phyloP scores from a whole-genome alignment of 1,139 yeast genomes.

The Blastobotrys elegans region DNA sequence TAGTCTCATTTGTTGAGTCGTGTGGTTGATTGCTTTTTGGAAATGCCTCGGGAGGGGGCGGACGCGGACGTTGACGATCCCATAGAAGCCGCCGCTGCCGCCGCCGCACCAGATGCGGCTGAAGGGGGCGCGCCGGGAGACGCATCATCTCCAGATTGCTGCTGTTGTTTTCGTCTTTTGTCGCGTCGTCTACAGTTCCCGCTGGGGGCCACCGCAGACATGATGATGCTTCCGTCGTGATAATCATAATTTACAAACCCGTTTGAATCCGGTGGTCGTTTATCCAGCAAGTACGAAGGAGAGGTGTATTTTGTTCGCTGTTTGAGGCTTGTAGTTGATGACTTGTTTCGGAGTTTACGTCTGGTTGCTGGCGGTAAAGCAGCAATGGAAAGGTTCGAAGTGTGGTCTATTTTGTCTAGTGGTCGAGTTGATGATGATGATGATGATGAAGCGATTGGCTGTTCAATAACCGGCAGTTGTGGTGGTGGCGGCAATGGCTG shows the following conservation, averaged over 20 bases:
- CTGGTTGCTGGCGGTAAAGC: conserved; percentile 3
- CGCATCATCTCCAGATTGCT: neutral
- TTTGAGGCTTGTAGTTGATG: conserved; percentile 7
- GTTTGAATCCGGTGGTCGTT: conserved; percentile 20
- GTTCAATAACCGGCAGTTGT: conserved; percentile 1
- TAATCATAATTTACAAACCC: conserved; percentile 25
- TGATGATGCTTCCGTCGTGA: conserved; percentile 21
- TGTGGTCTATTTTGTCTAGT: neutral
- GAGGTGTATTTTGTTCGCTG: conserved; percentile 13
- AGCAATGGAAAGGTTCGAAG: neutral
- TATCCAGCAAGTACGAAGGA: conserved; percentile 16
- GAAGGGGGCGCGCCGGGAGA: neutral
- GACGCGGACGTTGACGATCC: neutral
- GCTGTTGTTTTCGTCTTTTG: neutral
- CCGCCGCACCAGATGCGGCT: neutral
- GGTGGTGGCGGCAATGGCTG: conserved; percentile 6
- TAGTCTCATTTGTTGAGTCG: too few species aligned
- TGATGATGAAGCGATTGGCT: neutral
- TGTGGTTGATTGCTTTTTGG: neutral
- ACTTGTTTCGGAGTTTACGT: conserved; percentile 5
- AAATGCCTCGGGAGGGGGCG: neutral
- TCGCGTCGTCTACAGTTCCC: conserved; percentile 16
- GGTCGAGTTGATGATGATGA: neutral
- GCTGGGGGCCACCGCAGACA: conserved; percentile 27
- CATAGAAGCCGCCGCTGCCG: neutral